These are phyloP conservation scores for Populus pruinosa DNA, from an alignment of 345 rosid species.

Conservation along the genomic window DNA sequence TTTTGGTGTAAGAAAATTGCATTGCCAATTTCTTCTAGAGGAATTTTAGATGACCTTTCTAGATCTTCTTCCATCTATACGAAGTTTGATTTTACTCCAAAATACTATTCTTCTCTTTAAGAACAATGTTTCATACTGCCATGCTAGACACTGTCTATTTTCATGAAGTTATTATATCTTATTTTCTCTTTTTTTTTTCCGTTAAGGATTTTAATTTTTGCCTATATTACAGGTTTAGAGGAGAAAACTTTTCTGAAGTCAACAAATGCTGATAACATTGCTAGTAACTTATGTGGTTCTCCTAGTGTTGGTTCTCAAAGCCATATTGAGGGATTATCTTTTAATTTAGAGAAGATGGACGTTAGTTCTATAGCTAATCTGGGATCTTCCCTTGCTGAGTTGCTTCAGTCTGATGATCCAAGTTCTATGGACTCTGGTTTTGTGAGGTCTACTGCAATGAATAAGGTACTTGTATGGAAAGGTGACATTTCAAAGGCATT, in stretches of 20 bases:
- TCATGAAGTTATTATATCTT: background rate
- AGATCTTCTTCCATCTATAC: background rate
- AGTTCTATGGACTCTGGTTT: slow-evolving; percentile 55
- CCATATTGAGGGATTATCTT: slow-evolving; percentile 45
- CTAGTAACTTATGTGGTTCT: slow-evolving; percentile 57
- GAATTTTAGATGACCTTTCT: background rate
- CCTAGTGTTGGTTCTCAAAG: slow-evolving; percentile 54
- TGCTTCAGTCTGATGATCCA: slow-evolving; percentile 64
- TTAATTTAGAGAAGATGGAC: slow-evolving; percentile 75
- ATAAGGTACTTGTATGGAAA: slow-evolving; percentile 62
- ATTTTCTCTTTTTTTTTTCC: background rate
- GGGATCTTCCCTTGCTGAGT: slow-evolving; percentile 55
- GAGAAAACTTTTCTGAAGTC: slow-evolving; percentile 62
- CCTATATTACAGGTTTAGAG: slow-evolving; percentile 50
- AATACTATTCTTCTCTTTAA: background rate
- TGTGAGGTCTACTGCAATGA: slow-evolving; percentile 48
- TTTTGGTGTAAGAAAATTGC: no score
- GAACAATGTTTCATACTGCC: background rate
- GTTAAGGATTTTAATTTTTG: slow-evolving; percentile 1
- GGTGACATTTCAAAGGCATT: slow-evolving; percentile 59
- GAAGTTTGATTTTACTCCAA: background rate
- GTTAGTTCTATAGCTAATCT: slow-evolving; percentile 43
- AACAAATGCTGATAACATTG: slow-evolving; percentile 41
- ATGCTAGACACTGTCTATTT: background rate
- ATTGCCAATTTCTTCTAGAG: background rate